These are phyloP conservation scores for Harringtonia lauricola DNA, from an alignment of 2,329 filamentous ascomycete genomes.

Conservation along the genomic window DNA sequence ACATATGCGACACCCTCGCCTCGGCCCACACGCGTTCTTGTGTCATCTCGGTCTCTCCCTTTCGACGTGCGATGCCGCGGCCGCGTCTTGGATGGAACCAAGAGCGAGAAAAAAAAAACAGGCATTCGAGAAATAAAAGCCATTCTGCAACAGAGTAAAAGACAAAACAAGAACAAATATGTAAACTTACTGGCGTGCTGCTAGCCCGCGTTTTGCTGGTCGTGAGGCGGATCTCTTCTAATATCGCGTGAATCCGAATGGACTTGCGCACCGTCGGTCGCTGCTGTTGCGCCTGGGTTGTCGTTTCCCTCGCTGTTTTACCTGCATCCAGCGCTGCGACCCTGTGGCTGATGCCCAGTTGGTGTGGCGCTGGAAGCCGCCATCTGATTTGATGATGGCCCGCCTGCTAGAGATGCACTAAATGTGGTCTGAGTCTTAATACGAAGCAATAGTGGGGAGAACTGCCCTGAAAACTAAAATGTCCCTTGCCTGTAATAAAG, in stretches of 20 bases:
- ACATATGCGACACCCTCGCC: too few species aligned
- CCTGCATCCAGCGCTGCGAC: too few species aligned
- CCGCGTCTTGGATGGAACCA: too few species aligned
- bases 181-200: not conserved
- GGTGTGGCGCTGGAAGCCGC: not conserved
- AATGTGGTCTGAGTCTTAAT: not conserved
- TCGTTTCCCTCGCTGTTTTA: slow-evolving; percentile 5
- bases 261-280: slow-evolving; percentile 6
- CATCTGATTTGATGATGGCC: not conserved
- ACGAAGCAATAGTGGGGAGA: not conserved
- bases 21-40: too few species aligned
- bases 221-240: not conserved
- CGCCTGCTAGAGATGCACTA: not conserved
- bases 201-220: not conserved
- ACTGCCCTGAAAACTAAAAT: not conserved
- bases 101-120: too few species aligned
- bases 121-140: too few species aligned
- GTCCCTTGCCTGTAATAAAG: too few species aligned
- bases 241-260: slow-evolving; percentile 6
- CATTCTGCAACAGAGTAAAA: too few species aligned
- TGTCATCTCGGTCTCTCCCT: too few species aligned
- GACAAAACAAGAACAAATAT: too few species aligned
- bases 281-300: slow-evolving; percentile 3
- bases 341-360: slow-evolving; percentile 1
- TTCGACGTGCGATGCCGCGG: too few species aligned